Conservation (phyloP, 305 asterid species). For the Fraxinus angustifolia region DNA sequence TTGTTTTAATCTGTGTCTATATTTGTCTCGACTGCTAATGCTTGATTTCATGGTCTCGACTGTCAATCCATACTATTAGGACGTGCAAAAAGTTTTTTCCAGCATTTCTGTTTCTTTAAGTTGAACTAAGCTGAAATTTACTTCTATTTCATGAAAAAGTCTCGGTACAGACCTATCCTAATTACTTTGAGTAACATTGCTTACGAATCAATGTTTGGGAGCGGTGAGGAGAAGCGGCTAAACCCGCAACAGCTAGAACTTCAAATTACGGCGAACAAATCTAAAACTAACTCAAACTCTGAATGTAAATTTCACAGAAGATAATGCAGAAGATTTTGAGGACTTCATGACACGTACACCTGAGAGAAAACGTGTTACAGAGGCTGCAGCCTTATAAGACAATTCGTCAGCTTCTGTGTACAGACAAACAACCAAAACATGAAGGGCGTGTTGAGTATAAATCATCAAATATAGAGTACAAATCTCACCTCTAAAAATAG, state of each 20-base stretch:
- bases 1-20: not conserved
- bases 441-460: slow-evolving; percentile 26
- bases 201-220: not conserved
- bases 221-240: not conserved
- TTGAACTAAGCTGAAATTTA: not conserved
- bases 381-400: slow-evolving; percentile 21
- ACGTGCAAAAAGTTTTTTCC: not conserved
- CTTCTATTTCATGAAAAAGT: not conserved
- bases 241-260: not conserved
- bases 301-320: not conserved
- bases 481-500: slow-evolving; percentile 36
- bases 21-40: not conserved
- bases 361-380: slow-evolving; percentile 27
- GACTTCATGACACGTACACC: slow-evolving; percentile 2
- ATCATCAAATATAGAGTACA: slow-evolving; percentile 12
- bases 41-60: not conserved
- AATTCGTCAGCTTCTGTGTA: slow-evolving; percentile 28
- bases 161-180: not conserved
- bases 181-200: not conserved
- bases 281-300: not conserved
- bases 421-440: slow-evolving; percentile 34
- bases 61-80: not conserved
- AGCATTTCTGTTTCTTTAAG: not conserved
- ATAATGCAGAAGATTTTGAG: not conserved
- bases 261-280: not conserved